These are phyloP conservation scores for Meira miltonrushii DNA, from an alignment of 1,284 basidiomycete species.

Conservation along the genomic window DNA sequence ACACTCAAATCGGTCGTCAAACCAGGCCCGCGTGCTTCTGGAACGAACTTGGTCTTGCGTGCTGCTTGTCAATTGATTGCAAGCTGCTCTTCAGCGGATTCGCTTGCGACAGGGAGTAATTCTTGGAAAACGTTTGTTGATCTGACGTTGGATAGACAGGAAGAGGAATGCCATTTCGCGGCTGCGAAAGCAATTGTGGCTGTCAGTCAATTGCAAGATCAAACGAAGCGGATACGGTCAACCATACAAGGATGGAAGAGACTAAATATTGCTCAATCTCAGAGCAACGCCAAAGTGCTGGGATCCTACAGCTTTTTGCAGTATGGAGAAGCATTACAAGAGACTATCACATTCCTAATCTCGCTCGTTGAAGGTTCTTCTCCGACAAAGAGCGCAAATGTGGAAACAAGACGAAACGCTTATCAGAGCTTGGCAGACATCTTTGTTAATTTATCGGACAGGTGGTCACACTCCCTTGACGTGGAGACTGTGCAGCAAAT, in stretches of 20 bases:
- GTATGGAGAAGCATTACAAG: slow-evolving; percentile 39
- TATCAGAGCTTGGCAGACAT: neutral
- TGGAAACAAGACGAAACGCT: slow-evolving; percentile 69
- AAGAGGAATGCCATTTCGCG: slow-evolving; percentile 66
- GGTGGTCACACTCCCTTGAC: neutral
- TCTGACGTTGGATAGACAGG: slow-evolving; percentile 67
- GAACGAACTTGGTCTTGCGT: slow-evolving; percentile 69
- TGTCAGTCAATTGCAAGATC: slow-evolving; percentile 66
- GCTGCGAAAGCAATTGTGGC: slow-evolving; percentile 64
- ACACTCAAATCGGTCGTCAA: slow-evolving; percentile 61
- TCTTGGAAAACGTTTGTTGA: slow-evolving; percentile 68
- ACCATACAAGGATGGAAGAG: slow-evolving; percentile 61
- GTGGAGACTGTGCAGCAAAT: neutral
- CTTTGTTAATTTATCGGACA: neutral
- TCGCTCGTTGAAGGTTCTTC: neutral
- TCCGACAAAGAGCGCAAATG: slow-evolving; percentile 27
- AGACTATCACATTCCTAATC: slow-evolving; percentile 11
- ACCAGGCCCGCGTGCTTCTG: slow-evolving; percentile 61
- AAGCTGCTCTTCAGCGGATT: slow-evolving; percentile 53
- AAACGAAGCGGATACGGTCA: slow-evolving; percentile 31
- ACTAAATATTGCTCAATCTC: slow-evolving; percentile 63
- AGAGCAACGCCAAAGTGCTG: slow-evolving; percentile 71
- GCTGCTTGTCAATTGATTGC: slow-evolving; percentile 72
- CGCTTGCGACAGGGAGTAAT: slow-evolving; percentile 20
- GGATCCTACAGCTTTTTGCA: slow-evolving; percentile 65